Percentiles rank a stretch among this genome's conserved stretches.
phyloP scores from a whole-genome alignment of 441 rosid genomes.

The Bocquillonia castaneifolia region DNA sequence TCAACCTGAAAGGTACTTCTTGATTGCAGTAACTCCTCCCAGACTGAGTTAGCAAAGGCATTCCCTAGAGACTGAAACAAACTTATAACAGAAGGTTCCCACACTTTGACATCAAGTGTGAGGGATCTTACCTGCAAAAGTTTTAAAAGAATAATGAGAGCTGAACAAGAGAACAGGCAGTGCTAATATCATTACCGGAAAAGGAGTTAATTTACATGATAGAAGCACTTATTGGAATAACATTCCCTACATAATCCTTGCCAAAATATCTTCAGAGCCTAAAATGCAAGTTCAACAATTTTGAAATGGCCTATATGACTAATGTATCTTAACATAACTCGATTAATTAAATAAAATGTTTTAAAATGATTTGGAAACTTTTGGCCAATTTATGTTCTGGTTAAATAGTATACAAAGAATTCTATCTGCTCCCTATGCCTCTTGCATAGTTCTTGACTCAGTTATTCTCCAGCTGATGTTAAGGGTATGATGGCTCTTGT shows the following conservation, averaged over 20 bases:
- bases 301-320: not conserved
- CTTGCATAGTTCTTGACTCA: not conserved
- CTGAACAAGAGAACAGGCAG: conserved; percentile 13
- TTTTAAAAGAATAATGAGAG: conserved; percentile 24
- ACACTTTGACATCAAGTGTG: conserved; percentile 93
- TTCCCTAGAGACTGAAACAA: conserved; percentile 98
- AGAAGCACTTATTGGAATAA: not conserved
- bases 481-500: conserved; percentile 4
- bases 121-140: conserved; percentile 87
- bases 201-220: not conserved
- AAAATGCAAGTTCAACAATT: not conserved
- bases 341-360: not conserved
- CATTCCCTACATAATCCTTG: not conserved
- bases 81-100: conserved; percentile 96
- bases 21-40: conserved; percentile 94
- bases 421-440: not conserved
- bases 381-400: not conserved
- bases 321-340: not conserved
- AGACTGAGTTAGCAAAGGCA: conserved; percentile 85
- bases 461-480: conserved; percentile 6
- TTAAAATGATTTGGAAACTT: not conserved
- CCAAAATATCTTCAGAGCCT: not conserved
- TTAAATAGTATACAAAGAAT: not conserved
- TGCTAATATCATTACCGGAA: conserved; percentile 2
- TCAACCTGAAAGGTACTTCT: conserved; percentile 75